Conservation (phyloP, 495 filamentous ascomycete species). For the Hamigera avellanea region DNA sequence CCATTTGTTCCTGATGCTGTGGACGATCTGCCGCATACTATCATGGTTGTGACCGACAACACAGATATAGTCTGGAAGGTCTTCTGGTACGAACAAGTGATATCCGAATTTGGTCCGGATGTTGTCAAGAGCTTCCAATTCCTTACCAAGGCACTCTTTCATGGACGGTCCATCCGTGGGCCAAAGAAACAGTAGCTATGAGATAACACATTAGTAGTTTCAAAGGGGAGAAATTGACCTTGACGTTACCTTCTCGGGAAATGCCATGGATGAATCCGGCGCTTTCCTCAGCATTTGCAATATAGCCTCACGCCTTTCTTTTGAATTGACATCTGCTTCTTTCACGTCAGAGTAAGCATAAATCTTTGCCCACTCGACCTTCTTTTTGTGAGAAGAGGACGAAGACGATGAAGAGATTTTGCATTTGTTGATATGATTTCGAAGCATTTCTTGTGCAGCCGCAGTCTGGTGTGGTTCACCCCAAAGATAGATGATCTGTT, state of each 20-base stretch:
- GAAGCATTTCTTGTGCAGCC: constrained; percentile 14
- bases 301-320: constrained; percentile 12
- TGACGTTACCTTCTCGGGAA: constrained; percentile 13
- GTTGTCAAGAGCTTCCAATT: constrained; percentile 34
- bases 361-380: constrained; percentile 10
- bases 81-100: constrained; percentile 16
- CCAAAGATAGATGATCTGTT: constrained; percentile 14
- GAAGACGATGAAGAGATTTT: neutral
- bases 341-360: constrained; percentile 8
- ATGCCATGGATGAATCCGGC: constrained; percentile 13
- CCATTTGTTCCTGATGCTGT: constrained; percentile 22
- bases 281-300: constrained; percentile 17
- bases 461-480: constrained; percentile 12
- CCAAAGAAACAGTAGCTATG: constrained; percentile 33
- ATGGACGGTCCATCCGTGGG: constrained; percentile 25
- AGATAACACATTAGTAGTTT: neutral
- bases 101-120: constrained; percentile 27
- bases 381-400: constrained; percentile 6
- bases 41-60: constrained; percentile 11
- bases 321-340: constrained; percentile 9
- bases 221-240: neutral
- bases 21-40: constrained; percentile 19
- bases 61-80: constrained; percentile 18
- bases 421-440: constrained; percentile 12
- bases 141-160: constrained; percentile 26